Percentiles rank a stretch among this genome's conserved stretches.
These are phyloP conservation scores for Kickxella alabastrina DNA, from an alignment of 192 early-diverging fungal species.

Conservation along the genomic window DNA sequence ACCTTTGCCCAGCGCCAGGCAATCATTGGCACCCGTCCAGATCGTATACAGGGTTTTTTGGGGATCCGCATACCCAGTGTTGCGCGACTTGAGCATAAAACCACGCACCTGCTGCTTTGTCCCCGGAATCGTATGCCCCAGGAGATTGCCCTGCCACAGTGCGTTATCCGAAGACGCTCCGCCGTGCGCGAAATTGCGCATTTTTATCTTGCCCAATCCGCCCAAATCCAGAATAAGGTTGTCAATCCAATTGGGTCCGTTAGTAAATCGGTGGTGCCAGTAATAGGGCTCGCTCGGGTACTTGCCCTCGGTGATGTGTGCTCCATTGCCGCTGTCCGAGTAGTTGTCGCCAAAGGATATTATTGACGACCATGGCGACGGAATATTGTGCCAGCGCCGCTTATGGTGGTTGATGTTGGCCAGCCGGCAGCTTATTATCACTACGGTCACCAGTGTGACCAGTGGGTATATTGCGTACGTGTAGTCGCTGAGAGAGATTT, in stretches of 20 bases:
- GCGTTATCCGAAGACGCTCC: slow-evolving; percentile 40
- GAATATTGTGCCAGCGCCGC: slow-evolving; percentile 21
- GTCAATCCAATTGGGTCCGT: slow-evolving; percentile 53
- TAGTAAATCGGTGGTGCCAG: slow-evolving; percentile 51
- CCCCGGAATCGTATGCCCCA: slow-evolving; percentile 38
- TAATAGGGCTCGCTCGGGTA: slow-evolving; percentile 47
- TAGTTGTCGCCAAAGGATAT: slow-evolving; percentile 48
- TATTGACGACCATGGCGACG: slow-evolving; percentile 46
- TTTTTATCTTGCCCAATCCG: slow-evolving; percentile 40
- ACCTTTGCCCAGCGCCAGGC: slow-evolving; percentile 16
- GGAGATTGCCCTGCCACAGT: slow-evolving; percentile 20
- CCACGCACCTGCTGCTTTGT: slow-evolving; percentile 46
- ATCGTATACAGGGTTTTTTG: slow-evolving; percentile 45
- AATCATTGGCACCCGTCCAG: slow-evolving; percentile 48
- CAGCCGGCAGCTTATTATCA: slow-evolving; percentile 42
- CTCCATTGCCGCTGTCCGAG: slow-evolving; percentile 48
- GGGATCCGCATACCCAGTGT: slow-evolving; percentile 19
- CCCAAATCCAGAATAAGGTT: slow-evolving; percentile 46
- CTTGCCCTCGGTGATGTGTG: slow-evolving; percentile 46
- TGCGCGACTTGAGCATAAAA: slow-evolving; percentile 45
- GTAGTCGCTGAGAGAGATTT: slow-evolving; percentile 34
- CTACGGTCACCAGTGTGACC: slow-evolving; percentile 33
- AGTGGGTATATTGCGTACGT: slow-evolving; percentile 42
- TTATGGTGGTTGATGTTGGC: slow-evolving; percentile 13
- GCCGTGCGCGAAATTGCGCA: slow-evolving; percentile 53